phyloP scores from a whole-genome alignment of 345 rosid species.

The Cardamine chenopodiifolia region DNA sequence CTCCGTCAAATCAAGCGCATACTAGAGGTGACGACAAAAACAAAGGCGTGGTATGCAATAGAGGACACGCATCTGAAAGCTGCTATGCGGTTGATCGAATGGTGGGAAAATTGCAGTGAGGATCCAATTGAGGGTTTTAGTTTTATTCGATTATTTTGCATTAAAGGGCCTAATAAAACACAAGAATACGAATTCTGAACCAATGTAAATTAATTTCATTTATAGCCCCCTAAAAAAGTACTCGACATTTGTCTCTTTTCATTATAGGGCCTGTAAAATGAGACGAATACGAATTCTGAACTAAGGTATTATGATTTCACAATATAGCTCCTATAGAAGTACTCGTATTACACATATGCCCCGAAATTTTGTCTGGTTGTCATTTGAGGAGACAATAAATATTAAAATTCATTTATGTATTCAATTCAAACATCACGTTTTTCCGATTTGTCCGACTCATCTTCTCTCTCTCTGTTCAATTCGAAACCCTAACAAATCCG shows the following conservation, averaged over 20 bases:
- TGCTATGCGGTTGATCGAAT: too few relatives aligned
- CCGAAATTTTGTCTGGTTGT: constrained; percentile 11
- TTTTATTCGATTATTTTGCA: not conserved
- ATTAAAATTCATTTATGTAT: not conserved
- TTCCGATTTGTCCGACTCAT: constrained; percentile 27
- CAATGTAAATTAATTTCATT: not conserved
- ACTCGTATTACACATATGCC: not conserved
- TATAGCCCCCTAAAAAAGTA: not conserved
- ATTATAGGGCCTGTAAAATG: not conserved
- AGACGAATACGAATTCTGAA: not conserved
- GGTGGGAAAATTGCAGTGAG: constrained; percentile 38
- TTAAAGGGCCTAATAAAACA: not conserved
- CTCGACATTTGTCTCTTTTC: not conserved
- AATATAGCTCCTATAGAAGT: not conserved
- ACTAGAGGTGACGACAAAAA: too few relatives aligned
- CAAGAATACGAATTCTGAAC: not conserved
- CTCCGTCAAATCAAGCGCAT: too few relatives aligned
- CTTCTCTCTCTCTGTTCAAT: constrained; percentile 3
- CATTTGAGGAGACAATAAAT: not conserved
- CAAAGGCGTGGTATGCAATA: too few relatives aligned
- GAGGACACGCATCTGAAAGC: too few relatives aligned
- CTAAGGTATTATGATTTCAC: not conserved
- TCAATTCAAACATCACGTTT: constrained; percentile 20
- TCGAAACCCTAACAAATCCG: constrained; percentile 36
- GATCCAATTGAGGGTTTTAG: constrained; percentile 30